These are phyloP conservation scores for Erythrophleum fordii DNA, from an alignment of 306 rosid species.

Conservation along the genomic window DNA sequence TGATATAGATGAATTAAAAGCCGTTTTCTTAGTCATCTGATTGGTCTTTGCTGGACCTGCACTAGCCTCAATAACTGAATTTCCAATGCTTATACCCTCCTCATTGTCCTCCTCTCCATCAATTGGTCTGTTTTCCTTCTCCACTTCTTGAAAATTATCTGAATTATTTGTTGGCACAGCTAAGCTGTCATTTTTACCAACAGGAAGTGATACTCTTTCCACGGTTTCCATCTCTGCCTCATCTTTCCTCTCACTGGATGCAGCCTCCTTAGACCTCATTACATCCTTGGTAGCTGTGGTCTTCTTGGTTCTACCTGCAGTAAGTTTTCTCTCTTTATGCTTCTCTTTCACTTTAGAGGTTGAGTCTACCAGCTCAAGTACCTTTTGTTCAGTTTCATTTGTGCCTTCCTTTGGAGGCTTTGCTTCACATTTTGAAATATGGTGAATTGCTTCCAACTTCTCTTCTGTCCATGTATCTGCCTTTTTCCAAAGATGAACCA, in stretches of 20 bases:
- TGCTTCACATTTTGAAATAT: conserved; percentile 39
- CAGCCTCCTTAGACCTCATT: conserved; percentile 38
- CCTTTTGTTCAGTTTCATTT: conserved; percentile 42
- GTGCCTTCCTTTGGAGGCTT: conserved; percentile 40
- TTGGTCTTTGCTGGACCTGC: conserved; percentile 38
- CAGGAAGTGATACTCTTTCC: conserved; percentile 39
- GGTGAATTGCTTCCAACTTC: conserved; percentile 39
- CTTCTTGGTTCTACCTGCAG: conserved; percentile 51
- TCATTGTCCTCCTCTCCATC: conserved; percentile 38
- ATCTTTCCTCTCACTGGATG: conserved; percentile 41
- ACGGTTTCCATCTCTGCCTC: conserved; percentile 42
- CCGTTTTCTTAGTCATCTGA: conserved; percentile 33
- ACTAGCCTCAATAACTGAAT: conserved; percentile 40
- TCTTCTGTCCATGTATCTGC: conserved; percentile 36
- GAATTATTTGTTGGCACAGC: conserved; percentile 36
- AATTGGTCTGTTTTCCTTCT: conserved; percentile 78
- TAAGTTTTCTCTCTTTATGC: conserved; percentile 41
- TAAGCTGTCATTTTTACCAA: conserved; percentile 42
- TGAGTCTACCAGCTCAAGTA: conserved; percentile 41
- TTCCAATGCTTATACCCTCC: conserved; percentile 39
- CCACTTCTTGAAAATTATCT: conserved; percentile 43
- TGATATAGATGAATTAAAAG: conserved; percentile 27
- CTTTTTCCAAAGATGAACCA: conserved; percentile 32
- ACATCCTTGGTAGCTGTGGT: conserved; percentile 30
- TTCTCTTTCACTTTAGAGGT: conserved; percentile 48